phyloP scores from a whole-genome alignment of 2,329 filamentous ascomycete genomes.

The Trichoderma sp. region DNA sequence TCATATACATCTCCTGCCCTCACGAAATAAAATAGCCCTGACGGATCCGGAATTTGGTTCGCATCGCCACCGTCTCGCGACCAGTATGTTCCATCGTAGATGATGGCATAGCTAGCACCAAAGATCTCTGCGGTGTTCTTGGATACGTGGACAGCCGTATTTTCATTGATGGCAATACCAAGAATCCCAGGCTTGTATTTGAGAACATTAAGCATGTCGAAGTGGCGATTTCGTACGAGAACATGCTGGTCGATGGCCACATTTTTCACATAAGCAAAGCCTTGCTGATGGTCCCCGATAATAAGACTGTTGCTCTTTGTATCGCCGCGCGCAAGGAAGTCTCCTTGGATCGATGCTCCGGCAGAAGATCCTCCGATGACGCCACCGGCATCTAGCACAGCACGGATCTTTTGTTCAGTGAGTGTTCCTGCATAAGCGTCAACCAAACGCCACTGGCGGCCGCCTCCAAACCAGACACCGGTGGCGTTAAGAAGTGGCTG shows the following conservation, averaged over 20 bases:
- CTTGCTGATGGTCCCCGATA: slow-evolving; percentile 11
- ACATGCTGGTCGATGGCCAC: slow-evolving; percentile 15
- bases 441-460: slow-evolving; percentile 12
- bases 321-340: slow-evolving; percentile 9
- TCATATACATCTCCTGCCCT: slow-evolving; percentile 6
- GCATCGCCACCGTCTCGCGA: background rate
- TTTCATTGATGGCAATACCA: slow-evolving; percentile 1
- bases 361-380: slow-evolving; percentile 8
- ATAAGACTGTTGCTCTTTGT: slow-evolving; percentile 5
- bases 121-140: background rate
- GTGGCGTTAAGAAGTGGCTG: slow-evolving; percentile 5
- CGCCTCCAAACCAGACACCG: slow-evolving; percentile 9
- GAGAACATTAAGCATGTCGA: slow-evolving; percentile 4
- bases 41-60: slow-evolving; percentile 1
- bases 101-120: slow-evolving; percentile 7
- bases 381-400: background rate
- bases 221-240: slow-evolving; percentile 2
- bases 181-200: slow-evolving; percentile 11
- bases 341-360: slow-evolving; percentile 8
- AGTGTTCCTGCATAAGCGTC: slow-evolving; percentile 8
- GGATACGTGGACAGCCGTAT: slow-evolving; percentile 4
- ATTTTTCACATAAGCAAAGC: slow-evolving; percentile 10
- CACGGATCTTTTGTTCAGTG: slow-evolving; percentile 3
- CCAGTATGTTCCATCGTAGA: slow-evolving; percentile 13
- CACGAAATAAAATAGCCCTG: background rate